These are phyloP conservation scores for Geotrichum aggregatum DNA, from an alignment of 1,139 yeast genomes.

Conservation along the genomic window DNA sequence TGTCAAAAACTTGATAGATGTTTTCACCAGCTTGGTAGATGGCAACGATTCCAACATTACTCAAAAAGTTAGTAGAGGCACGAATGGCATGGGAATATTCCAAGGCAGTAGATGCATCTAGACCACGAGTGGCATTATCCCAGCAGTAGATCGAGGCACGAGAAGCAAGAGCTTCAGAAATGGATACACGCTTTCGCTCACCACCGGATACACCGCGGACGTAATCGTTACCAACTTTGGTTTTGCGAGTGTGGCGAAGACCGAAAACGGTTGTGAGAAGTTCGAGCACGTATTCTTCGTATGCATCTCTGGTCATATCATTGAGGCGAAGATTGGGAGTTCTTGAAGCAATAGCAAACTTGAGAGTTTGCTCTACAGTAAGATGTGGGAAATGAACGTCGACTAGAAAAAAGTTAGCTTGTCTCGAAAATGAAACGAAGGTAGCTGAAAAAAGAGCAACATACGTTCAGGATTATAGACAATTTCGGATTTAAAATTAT, in stretches of 20 bases:
- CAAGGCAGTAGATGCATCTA: conserved; percentile 66
- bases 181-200: conserved; percentile 56
- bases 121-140: conserved; percentile 70
- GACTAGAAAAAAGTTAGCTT: conserved; percentile 20
- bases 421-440: neutral
- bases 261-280: conserved; percentile 54
- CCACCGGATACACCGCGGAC: conserved; percentile 61
- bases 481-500: conserved; percentile 46
- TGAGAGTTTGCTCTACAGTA: conserved; percentile 56
- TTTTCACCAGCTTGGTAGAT: conserved; percentile 64
- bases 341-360: conserved; percentile 54
- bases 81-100: conserved; percentile 60
- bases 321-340: conserved; percentile 53
- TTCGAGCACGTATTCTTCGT: conserved; percentile 46
- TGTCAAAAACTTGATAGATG: conserved; percentile 57
- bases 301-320: conserved; percentile 46
- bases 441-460: conserved; percentile 46
- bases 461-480: conserved; percentile 51
- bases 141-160: conserved; percentile 56
- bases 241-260: conserved; percentile 49
- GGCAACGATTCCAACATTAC: conserved; percentile 51
- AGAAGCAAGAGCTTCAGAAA: conserved; percentile 56
- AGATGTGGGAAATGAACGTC: conserved; percentile 59
- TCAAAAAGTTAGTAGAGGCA: conserved; percentile 51
- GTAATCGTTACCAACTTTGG: conserved; percentile 56